Base-by-base conservation (phyloP, 768 basidiomycete species). In the Suillus luteus region DNA sequence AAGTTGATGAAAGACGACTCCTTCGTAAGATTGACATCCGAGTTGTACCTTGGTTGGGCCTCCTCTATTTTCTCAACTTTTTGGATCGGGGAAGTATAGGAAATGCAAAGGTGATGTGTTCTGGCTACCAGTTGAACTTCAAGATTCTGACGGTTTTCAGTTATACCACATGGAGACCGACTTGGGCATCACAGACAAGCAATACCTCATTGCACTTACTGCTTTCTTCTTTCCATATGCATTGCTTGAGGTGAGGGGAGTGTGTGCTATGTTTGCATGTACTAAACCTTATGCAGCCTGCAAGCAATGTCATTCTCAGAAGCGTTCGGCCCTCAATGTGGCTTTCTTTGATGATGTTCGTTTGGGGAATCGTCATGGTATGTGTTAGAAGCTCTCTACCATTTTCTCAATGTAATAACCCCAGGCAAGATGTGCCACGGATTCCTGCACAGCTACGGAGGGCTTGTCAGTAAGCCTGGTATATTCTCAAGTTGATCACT, bases 201-300 rank as follows among this genome's bases (percentile, higher is more conserved):
- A 90, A 69, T 90, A 90, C 71, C 78, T 90, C 37, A 79, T 88
- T 60, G 86, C 87, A 5, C 77, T 90, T 58, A 89, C 88, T 5
- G 81, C 90, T 4, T 92, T 93, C 79, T 93, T 91, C 77, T 87
- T 91, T 62, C 86, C 87, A 10, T 92, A 88, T 71, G 80, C 89
- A 27, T 64, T 87, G 48, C 86, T 91, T 17, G 90, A 91, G 81
- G 90, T 88, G 41, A 64, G 78, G 24, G 15, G 62, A 27, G 19
- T 61, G 37, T 54, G 33, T 27, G 22, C 17, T 27, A 55, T 60
- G 22, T 31, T 40, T 48, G 27, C 49, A 10, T 51, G 37, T 48
- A 46, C 33, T 40, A 3, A 22, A 38, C 48, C 51, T 48, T 61
- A 17, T 8, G 38, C 62, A 90, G 87, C 86, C 86, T 8, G 81